These are phyloP conservation scores for Rubroboletus pulcherrimus DNA, from an alignment of 768 basidiomycete species.

Conservation along the genomic window DNA sequence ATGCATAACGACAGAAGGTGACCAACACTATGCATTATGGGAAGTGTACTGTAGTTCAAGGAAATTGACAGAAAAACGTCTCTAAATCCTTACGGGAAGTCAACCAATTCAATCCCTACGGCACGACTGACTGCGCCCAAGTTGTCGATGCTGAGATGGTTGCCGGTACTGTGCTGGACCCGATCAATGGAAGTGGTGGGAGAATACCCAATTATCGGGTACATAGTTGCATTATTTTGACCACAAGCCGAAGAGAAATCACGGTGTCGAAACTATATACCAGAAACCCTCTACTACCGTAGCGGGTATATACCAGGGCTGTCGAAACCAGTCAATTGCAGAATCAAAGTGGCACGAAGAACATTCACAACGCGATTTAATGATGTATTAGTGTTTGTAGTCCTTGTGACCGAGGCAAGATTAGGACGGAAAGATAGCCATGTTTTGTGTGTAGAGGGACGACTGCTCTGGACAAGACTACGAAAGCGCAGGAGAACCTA, in stretches of 20 bases:
- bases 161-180: conserved; percentile 2
- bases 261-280: conserved; percentile 11
- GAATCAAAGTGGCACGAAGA: conserved; percentile 8
- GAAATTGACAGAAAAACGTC: too few relatives aligned
- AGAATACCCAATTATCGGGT: background rate
- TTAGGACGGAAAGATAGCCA: conserved; percentile 21
- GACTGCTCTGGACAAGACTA: conserved; percentile 3
- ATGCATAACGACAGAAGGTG: too few relatives aligned
- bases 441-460: conserved; percentile 11
- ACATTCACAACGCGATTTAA: conserved; percentile 11
- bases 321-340: conserved; percentile 7
- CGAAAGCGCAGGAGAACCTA: conserved; percentile 1
- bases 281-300: background rate
- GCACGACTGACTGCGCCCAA: conserved; percentile 7
- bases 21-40: too few relatives aligned
- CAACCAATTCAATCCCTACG: conserved; percentile 30
- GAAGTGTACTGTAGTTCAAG: too few relatives aligned
- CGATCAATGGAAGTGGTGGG: background rate
- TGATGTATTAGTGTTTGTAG: conserved; percentile 14
- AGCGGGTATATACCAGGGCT: conserved; percentile 9
- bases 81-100: too few relatives aligned
- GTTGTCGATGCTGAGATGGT: conserved; percentile 10
- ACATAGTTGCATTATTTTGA: background rate
- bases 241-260: background rate
- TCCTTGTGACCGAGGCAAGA: conserved; percentile 15